Evolutionary conservation across 495 filamentous ascomycete genomes (phyloP), one percentile per base, ranked within the genome.

Genomic region (Cercophora newfieldiana): DNA sequence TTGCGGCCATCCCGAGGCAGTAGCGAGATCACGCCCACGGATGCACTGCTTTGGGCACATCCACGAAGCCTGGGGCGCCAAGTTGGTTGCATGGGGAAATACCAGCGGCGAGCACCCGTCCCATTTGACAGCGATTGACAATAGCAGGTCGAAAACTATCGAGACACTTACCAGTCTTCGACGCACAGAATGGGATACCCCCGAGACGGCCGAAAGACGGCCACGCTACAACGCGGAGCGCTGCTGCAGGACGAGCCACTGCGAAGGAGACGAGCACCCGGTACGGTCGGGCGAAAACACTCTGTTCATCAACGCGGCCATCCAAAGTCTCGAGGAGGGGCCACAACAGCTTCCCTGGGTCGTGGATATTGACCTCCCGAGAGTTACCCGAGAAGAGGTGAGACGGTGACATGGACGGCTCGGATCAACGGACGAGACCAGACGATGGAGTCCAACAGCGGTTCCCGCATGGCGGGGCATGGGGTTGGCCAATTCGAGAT

Each of bases 1-100:
- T 0, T 90, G 86, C 65, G 50, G 50, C n/a, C 10, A 53, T 26
- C 70, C 75, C 12, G 74, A 70, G 0, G 86, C 86, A 10, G 70
- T 88, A 21, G 81, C 81, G 3, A 78, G 77, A 8, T 75, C 82
- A 2, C 71, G 79, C 50, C 89, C 88, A 1, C 75, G 74, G 7
- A 68, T 91, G 68, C 87, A 91, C 71, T 90, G 87, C 69, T 92
- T 91, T 66, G 89, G 90, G 3, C 89, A 91, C 72, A 90, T 91
- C 28, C 88, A 90, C 67, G 89, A 93, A 71, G 88, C 79, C 0
- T 90, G 88, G 83, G 91, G 90, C 10, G 89, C 85, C 4, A 79
- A 82, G 62, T 69, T 86, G 22, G 79, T 88, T 0, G 74, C 72
- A 1, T 92, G 90, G 87, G 66, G 70, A 70, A 18, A 59, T 16